Evolutionary conservation across 495 filamentous ascomycete genomes (phyloP), one percentile per base, ranked within the genome.

Genomic region (Eremomyces bilateralis): DNA sequence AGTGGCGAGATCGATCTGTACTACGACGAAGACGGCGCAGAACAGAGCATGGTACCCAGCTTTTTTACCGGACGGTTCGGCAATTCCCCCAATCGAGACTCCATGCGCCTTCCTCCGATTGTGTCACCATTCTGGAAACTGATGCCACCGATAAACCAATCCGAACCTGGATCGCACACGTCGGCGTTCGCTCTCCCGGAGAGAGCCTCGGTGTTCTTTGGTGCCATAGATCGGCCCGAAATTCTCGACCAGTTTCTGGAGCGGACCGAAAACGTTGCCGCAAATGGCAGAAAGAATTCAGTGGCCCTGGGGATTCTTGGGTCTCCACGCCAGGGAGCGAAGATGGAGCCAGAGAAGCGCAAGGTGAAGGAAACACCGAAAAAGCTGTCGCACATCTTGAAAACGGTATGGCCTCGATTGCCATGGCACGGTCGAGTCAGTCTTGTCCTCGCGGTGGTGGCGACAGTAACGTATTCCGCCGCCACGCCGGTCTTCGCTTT

Each of bases 401-500:
- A 56, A 17, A 85, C 80, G 0, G 60, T 91, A 3, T 75, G 79
- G 68, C 79, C 80, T 1, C 64, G 49, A 1, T 50, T 94, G 5
- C 55, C 58, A 3, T 37, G 35, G 25, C 52, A 35, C 1, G 58
- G 71, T 18, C 68, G 65, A 3, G 2, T 65, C 0, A 49, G 70
- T 27, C 55, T 92, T 0, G 19, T 76, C 2, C 31, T 67, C 2
- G 82, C 77, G 0, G 58, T 80, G 20, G 21, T 64, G 2, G 58
- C 64, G 21, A 67, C 77, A 3, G 44, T 76, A 4, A 43, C 73
- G 1, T 73, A 80, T 36, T 74, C 77, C 5, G 65, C 62, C 20
- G 62, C 69, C 28, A 84, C 73, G 0, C 84, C 88, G 0, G 50
- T 69, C 0, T 94, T 92, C 50, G 77, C 79, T 0, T 80, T 64